phyloP scores from a whole-genome alignment of 768 basidiomycete species.

The Suillus spraguei region DNA sequence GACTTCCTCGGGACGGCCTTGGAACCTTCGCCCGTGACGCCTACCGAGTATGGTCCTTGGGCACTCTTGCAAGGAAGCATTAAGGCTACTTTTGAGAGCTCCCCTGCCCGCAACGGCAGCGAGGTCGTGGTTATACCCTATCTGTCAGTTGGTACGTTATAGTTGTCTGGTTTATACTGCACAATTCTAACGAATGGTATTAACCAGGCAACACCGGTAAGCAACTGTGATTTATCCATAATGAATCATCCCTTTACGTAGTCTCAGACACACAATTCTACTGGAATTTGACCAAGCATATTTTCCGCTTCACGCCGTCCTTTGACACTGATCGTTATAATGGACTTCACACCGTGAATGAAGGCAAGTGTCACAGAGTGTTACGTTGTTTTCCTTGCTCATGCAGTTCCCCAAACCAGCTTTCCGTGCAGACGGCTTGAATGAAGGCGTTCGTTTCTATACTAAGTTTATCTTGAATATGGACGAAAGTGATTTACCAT shows the following conservation, averaged over 20 bases:
- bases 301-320: slow-evolving; percentile 60
- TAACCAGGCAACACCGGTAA: slow-evolving; percentile 22
- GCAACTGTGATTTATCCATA: background rate
- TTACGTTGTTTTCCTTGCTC: slow-evolving; percentile 10
- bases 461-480: slow-evolving; percentile 64
- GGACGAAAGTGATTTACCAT: slow-evolving; percentile 48
- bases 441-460: slow-evolving; percentile 71
- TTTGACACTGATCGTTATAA: slow-evolving; percentile 19
- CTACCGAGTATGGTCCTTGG: slow-evolving; percentile 20
- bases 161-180: background rate
- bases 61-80: slow-evolving; percentile 29
- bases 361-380: slow-evolving; percentile 12
- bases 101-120: slow-evolving; percentile 13
- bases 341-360: slow-evolving; percentile 22
- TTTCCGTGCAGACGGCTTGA: slow-evolving; percentile 49
- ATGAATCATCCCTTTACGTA: background rate
- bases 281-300: slow-evolving; percentile 34
- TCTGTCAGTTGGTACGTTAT: slow-evolving; percentile 16
- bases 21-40: slow-evolving; percentile 69
- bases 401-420: slow-evolving; percentile 35
- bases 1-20: slow-evolving; percentile 52
- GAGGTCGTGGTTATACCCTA: slow-evolving; percentile 20
- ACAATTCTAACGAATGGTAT: background rate
- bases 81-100: slow-evolving; percentile 35
- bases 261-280: slow-evolving; percentile 19